A percentile compares a stretch with the other conserved stretches of the same genome.
These are phyloP conservation scores for Papiliotrema nemorosa DNA, from an alignment of 1,284 basidiomycete genomes.

Conservation along the genomic window DNA sequence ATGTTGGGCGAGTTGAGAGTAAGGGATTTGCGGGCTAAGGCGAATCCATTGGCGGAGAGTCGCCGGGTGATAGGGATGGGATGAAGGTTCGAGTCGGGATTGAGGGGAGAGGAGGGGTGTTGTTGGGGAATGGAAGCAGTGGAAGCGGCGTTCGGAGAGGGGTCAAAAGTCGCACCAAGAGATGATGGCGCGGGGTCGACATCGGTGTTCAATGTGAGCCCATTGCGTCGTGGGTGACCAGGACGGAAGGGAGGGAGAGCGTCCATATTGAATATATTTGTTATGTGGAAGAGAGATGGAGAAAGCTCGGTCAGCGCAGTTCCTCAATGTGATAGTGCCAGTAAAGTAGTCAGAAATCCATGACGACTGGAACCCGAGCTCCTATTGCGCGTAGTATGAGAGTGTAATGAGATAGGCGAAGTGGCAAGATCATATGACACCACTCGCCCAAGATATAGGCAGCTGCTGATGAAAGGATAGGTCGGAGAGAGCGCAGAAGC, in stretches of 20 bases:
- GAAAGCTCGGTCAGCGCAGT: too few relatives aligned
- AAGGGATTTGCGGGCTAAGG: slow-evolving; percentile 15
- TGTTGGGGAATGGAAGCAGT: background rate
- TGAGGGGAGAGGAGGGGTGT: slow-evolving; percentile 6
- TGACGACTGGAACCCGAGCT: too few relatives aligned
- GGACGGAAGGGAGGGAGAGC: background rate
- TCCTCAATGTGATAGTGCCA: too few relatives aligned
- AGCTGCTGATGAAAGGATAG: too few relatives aligned
- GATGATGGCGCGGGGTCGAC: background rate
- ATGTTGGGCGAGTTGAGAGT: slow-evolving; percentile 8
- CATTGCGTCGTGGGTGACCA: background rate
- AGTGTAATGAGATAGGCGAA: too few relatives aligned
- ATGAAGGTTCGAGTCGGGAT: slow-evolving; percentile 1
- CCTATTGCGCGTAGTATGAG: too few relatives aligned
- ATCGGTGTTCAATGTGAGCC: too few relatives aligned
- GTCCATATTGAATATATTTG: background rate
- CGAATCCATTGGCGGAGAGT: slow-evolving; percentile 4
- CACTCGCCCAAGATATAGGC: too few relatives aligned
- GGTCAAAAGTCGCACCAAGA: background rate
- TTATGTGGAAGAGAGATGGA: background rate
- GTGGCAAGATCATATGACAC: too few relatives aligned
- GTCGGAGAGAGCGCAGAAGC: too few relatives aligned
- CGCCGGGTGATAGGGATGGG: slow-evolving; percentile 4
- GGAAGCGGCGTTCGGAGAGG: background rate
- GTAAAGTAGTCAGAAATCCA: too few relatives aligned